phyloP scores from a whole-genome alignment of 2,329 filamentous ascomycete species.

The Thielaviopsis ethacetica region DNA sequence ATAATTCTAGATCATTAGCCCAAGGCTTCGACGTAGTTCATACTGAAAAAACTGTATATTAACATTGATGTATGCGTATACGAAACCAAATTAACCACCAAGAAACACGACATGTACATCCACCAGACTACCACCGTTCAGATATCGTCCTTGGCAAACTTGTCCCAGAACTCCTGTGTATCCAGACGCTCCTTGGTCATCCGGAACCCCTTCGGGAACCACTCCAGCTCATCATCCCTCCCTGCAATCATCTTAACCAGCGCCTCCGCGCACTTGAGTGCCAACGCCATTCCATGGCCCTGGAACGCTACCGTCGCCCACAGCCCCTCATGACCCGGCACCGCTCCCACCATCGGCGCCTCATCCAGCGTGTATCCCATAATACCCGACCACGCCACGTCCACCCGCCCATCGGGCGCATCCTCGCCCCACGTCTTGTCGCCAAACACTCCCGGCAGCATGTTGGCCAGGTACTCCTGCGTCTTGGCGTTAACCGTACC shows the following conservation, averaged over 20 bases:
- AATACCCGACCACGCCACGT: constrained; percentile 36
- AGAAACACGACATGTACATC: no score
- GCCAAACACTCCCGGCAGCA: constrained; percentile 35
- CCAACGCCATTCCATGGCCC: constrained; percentile 50
- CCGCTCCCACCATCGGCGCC: constrained; percentile 33
- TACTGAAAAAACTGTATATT: no score
- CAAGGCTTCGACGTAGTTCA: no score
- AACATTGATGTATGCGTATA: no score
- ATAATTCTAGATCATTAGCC: no score
- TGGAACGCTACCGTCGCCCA: constrained; percentile 46
- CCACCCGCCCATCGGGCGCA: constrained; percentile 22
- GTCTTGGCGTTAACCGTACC: constrained; percentile 32
- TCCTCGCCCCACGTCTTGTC: constrained; percentile 27
- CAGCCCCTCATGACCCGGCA: constrained; percentile 28
- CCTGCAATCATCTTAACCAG: constrained; percentile 36
- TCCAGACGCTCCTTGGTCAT: constrained; percentile 7
- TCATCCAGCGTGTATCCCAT: constrained; percentile 40
- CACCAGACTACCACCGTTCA: background rate
- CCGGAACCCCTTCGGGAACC: constrained; percentile 37
- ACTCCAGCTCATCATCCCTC: constrained; percentile 21
- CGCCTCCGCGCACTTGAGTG: constrained; percentile 41
- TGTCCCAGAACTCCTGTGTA: constrained; percentile 8
- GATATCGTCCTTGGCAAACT: background rate
- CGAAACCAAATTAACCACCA: no score
- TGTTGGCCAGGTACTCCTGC: constrained; percentile 29